Percentiles rank a stretch among this genome's conserved stretches.
These are phyloP conservation scores for Chimonanthus praecox DNA, from an alignment of 164 flowering plant species.

Conservation along the genomic window DNA sequence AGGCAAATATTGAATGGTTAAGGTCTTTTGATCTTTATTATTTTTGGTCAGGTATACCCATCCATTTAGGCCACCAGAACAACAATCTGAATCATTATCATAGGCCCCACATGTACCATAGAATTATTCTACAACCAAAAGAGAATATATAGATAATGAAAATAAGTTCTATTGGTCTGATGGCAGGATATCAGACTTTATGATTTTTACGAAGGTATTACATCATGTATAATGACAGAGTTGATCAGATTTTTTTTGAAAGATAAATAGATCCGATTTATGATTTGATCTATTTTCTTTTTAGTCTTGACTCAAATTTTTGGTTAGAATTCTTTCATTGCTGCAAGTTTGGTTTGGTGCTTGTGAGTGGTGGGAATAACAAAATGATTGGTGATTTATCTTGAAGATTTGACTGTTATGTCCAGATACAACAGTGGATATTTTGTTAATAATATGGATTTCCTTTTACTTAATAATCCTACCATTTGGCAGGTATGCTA, in stretches of 20 bases:
- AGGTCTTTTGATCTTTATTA: neutral
- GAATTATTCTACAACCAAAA: too few relatives aligned
- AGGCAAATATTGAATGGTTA: neutral
- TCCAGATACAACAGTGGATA: neutral
- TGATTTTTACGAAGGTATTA: too few relatives aligned
- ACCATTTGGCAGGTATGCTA: slow-evolving; percentile 61
- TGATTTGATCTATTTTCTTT: too few relatives aligned
- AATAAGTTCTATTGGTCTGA: neutral
- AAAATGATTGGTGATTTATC: neutral
- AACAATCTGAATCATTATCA: neutral
- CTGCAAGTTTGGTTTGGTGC: neutral
- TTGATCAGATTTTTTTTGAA: too few relatives aligned
- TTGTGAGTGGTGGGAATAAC: neutral
- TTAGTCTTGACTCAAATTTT: too few relatives aligned
- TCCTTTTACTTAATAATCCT: neutral
- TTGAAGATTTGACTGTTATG: neutral
- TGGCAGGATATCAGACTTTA: neutral
- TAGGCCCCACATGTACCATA: neutral
- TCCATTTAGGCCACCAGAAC: neutral
- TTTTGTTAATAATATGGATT: too few relatives aligned
- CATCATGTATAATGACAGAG: too few relatives aligned
- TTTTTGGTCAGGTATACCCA: neutral
- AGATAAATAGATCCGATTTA: too few relatives aligned
- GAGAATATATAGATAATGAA: neutral
- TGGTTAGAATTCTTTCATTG: too few relatives aligned